Base-by-base conservation (phyloP, 176 grass and related monocot genomes). In the maize (Zea mays) region DNA sequence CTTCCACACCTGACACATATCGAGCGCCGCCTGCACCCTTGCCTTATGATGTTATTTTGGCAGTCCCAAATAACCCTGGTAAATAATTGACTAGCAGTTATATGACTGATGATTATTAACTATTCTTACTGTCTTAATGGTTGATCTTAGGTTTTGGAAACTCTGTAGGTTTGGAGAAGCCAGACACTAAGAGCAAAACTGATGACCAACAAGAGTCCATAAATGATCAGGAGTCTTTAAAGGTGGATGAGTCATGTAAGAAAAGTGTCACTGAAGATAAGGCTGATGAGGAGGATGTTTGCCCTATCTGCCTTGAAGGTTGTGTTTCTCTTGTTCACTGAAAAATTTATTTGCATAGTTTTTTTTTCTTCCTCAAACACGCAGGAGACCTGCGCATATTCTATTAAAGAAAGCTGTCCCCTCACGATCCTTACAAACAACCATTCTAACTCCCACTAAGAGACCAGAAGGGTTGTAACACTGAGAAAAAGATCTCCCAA, bases 281-380 rank as follows among this genome's bases (percentile, higher is more conserved):
- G 42, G 10, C 60, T 72, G 96, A 92, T 17, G 96, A 92, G 58
- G 96, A 98, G 80, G 96, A 98, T 85, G 92, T 90, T 86, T 98
- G 92, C 35, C 92, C 96, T 36, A 98, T 92, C 80, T 98, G 96
- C 84, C 96, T 98, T 64, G 96, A 95, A 98, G 96, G 96, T 95
- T 74, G 40, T 60, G 7, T 84, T 78, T 79, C 68, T 60, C 41
- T 89, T 75, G 12, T 62, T 39, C 45, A 70, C 34, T 5, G 15
- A 0, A 49, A 20, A 87, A 5, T 38, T 6, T 46, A 57, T 7
- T 45, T 85, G 35, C 15, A 37, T 81, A 52, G 38, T 47, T 16
- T 77, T 45, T 77, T 45, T 33, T 56, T 45, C 8, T 19, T 56
- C 7, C 54, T 57, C 7, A 1, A 57, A 57, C 54, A 20, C 7